Evolutionary conservation across 345 rosid genomes (phyloP), one percentile per base, ranked within the genome.

Genomic region (Anacardium occidentale): DNA sequence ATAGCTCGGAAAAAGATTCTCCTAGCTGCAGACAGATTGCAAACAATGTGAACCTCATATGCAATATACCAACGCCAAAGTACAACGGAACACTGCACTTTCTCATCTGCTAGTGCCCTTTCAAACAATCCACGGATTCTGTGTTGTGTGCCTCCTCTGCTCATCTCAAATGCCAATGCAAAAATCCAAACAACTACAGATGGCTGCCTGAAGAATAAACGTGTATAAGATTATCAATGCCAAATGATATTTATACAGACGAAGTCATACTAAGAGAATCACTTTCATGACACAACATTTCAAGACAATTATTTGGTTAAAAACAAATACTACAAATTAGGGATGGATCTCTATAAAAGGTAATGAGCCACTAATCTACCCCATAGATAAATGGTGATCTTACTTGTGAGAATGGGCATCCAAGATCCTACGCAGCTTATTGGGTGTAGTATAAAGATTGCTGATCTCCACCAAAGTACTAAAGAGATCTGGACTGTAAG

Each of bases 31-130:
- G 86, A 73, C 20, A 87, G 89, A 82, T 88, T 80, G 65, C 74
- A 59, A 56, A 82, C 83, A 25, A 92, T 54, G 72, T 87, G 83
- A 17, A 89, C 82, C 82, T 95, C 99, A 77, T 89, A 95, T 22
- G 94, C 83, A 67, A 95, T 80, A 80, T 95, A 92, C 76, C 84
- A 79, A 74, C 99, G 94, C 99, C 99, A 95, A 24, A 92, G 81
- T 61, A 95, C 26, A 63, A 91, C 97, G 18, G 94, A 88, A 44
- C 74, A 86, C 8, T 65, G 84, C 78, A 84, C 71, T 67, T 66
- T 68, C 71, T 87, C 92, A 77, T 87, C 83, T 34, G 82, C 85
- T 78, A 95, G 67, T 81, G 98, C 98, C 78, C 94, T 90, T 77
- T 94, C 98, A 75, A 92, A 92, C 78, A 94, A 76, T 45, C 91